A percentile compares a stretch with the other conserved stretches of the same genome.
phyloP scores from a whole-genome alignment of 805 yeast species.

The Yamadazyma sp. region DNA sequence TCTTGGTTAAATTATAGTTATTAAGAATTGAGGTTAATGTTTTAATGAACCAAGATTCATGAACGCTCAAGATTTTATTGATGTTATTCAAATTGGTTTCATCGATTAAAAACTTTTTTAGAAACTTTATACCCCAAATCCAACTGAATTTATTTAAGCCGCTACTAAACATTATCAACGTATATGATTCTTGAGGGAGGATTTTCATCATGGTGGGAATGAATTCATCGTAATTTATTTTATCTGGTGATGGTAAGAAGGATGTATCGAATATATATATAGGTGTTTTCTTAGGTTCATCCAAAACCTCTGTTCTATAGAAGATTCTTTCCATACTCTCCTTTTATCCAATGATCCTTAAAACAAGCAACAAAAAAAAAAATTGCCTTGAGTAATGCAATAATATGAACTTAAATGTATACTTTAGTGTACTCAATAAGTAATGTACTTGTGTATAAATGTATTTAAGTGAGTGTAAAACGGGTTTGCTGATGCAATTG shows the following conservation, averaged over 20 bases:
- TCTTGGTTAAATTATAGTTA: constrained; percentile 47
- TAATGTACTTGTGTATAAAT: no score
- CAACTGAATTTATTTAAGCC: constrained; percentile 68
- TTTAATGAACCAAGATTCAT: constrained; percentile 86
- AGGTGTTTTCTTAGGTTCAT: constrained; percentile 41
- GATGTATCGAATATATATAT: constrained; percentile 82
- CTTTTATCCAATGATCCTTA: no score
- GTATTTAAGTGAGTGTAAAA: no score
- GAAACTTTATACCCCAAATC: constrained; percentile 63
- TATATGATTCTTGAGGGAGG: constrained; percentile 63
- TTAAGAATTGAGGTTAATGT: constrained; percentile 70
- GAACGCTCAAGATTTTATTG: constrained; percentile 70
- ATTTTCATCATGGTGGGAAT: constrained; percentile 52
- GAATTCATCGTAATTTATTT: constrained; percentile 43
- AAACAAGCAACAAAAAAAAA: no score
- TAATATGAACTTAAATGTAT: no score
- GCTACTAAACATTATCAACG: constrained; percentile 74
- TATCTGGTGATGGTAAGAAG: constrained; percentile 62
- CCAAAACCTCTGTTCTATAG: constrained; percentile 7
- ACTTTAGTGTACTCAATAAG: no score
- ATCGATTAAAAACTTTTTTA: constrained; percentile 51
- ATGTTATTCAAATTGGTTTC: constrained; percentile 48
- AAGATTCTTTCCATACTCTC: constrained; percentile 15
- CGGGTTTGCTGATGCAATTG: no score
- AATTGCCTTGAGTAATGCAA: no score